These are phyloP conservation scores for Leersia perrieri DNA, from an alignment of 176 grass and related monocot genomes.

Conservation along the genomic window DNA sequence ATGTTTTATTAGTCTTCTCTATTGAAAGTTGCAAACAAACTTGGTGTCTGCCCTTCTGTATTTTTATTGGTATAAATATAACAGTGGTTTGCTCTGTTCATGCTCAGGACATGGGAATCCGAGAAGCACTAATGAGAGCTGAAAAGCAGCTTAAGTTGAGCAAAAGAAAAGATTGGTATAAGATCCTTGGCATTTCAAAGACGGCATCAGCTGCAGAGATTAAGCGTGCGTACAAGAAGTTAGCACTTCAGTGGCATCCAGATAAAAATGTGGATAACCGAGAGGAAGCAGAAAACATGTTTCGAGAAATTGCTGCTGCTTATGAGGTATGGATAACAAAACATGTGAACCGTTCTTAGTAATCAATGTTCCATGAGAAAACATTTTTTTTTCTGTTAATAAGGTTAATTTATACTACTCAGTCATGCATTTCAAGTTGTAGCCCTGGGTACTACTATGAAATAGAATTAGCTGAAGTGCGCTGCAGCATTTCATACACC, in stretches of 20 bases:
- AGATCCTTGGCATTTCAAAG: constrained; percentile 80
- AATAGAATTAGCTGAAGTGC: background rate
- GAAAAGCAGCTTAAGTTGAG: constrained; percentile 92
- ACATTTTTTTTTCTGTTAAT: background rate
- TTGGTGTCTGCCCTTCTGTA: background rate
- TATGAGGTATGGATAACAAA: constrained; percentile 66
- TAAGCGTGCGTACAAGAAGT: constrained; percentile 93
- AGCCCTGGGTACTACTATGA: background rate
- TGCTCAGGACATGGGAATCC: constrained; percentile 81
- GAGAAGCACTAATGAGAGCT: constrained; percentile 81
- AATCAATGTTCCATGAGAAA: background rate
- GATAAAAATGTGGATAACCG: constrained; percentile 97
- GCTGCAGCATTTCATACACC: background rate
- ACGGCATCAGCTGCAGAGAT: constrained; percentile 79
- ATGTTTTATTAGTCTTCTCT: background rate
- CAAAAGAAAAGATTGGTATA: constrained; percentile 98
- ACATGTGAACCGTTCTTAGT: background rate
- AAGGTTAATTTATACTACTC: background rate
- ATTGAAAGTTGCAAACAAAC: background rate
- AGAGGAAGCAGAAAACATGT: constrained; percentile 89
- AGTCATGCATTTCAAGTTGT: background rate
- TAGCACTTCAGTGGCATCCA: constrained; percentile 97
- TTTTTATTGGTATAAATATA: background rate
- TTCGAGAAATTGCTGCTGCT: constrained; percentile 87
- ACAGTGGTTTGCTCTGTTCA: background rate